Conservation (phyloP, 805 yeast species). For the Candida qinlingensis region DNA sequence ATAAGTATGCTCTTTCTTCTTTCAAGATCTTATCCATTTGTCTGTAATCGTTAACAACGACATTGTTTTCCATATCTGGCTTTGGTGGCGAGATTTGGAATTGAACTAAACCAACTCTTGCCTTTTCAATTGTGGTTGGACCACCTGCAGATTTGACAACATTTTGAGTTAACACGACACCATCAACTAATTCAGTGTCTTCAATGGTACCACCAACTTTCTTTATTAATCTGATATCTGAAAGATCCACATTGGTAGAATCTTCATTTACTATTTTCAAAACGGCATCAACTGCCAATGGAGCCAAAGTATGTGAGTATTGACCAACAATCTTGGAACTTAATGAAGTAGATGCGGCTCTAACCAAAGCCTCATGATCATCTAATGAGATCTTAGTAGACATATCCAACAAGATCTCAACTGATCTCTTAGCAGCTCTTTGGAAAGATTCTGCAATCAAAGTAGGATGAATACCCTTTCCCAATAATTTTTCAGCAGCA, state of each 20-base stretch:
- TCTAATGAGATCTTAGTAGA: slow-evolving; percentile 69
- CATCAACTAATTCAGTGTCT: slow-evolving; percentile 88
- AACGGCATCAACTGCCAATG: slow-evolving; percentile 92
- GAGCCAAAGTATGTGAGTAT: slow-evolving; percentile 78
- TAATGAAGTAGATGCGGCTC: slow-evolving; percentile 92
- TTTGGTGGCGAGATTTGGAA: slow-evolving; percentile 94
- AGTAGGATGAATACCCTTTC: slow-evolving; percentile 93
- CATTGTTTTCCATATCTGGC: slow-evolving; percentile 92
- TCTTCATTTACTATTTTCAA: slow-evolving; percentile 62
- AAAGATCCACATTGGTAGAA: slow-evolving; percentile 72
- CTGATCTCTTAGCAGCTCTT: slow-evolving; percentile 78
- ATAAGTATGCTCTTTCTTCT: slow-evolving; percentile 93
- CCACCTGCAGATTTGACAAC: slow-evolving; percentile 92
- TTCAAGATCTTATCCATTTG: slow-evolving; percentile 98
- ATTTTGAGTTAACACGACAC: slow-evolving; percentile 88
- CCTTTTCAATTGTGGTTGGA: slow-evolving; percentile 91
- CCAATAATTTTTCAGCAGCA: slow-evolving; percentile 88
- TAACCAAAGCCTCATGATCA: slow-evolving; percentile 77
- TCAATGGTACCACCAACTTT: slow-evolving; percentile 98
- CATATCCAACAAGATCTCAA: slow-evolving; percentile 80
- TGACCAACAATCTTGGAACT: slow-evolving; percentile 95
- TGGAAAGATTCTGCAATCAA: slow-evolving; percentile 93
- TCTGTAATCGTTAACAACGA: slow-evolving; percentile 95
- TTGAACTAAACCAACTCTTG: slow-evolving; percentile 79
- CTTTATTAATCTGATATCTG: slow-evolving; percentile 83